phyloP scores from a whole-genome alignment of 371 early-diverging fungal genomes.

The Agmasoma carcini region DNA sequence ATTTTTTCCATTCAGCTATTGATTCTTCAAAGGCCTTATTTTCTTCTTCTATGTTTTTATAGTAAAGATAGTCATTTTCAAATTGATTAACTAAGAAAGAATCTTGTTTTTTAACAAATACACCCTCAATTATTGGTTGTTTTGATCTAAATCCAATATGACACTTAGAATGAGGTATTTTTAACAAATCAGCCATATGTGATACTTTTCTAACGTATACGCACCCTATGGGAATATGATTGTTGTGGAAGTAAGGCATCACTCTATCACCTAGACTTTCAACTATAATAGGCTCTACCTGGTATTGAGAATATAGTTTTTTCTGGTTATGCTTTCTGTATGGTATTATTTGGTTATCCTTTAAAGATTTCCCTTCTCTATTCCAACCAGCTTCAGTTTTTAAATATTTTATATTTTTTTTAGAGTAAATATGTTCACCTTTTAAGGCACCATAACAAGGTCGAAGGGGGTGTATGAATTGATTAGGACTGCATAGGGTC shows the following conservation, averaged over 20 bases:
- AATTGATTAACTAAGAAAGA: constrained; percentile 20
- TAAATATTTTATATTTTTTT: constrained; percentile 20
- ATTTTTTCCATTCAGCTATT: neutral
- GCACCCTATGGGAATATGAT: constrained; percentile 29
- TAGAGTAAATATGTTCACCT: constrained; percentile 24
- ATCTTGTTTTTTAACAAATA: constrained; percentile 35
- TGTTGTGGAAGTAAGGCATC: constrained; percentile 33
- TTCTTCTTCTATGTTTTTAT: neutral
- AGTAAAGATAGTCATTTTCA: constrained; percentile 16
- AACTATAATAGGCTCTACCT: constrained; percentile 24
- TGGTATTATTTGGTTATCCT: neutral
- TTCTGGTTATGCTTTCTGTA: constrained; percentile 7
- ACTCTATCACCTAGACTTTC: constrained; percentile 8
- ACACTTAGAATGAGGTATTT: constrained; percentile 21
- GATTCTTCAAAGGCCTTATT: neutral
- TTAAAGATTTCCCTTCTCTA: constrained; percentile 16
- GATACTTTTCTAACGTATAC: constrained; percentile 27
- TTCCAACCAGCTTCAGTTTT: constrained; percentile 24
- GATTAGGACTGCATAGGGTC: constrained; percentile 5
- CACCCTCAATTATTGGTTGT: constrained; percentile 19
- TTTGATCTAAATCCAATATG: constrained; percentile 23
- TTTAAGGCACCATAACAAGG: constrained; percentile 12
- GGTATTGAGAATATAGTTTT: constrained; percentile 33
- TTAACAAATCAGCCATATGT: constrained; percentile 14
- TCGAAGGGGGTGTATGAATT: constrained; percentile 31